Conservation (phyloP, 2,329 filamentous ascomycete species). For the Monosporascus sp. region DNA sequence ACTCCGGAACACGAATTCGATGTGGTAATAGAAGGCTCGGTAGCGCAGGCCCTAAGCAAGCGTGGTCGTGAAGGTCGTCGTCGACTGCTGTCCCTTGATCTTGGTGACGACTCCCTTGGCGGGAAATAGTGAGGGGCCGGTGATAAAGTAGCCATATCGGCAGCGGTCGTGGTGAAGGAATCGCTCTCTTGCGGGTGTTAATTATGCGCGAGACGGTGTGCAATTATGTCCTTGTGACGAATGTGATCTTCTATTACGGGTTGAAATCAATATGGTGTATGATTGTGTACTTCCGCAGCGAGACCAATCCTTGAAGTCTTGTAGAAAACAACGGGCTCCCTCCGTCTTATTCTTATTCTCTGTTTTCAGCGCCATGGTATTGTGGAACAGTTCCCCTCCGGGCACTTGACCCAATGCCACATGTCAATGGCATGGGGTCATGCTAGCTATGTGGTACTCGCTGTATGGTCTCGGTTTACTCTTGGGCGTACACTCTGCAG, state of each 20-base stretch:
- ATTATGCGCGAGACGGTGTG: background rate
- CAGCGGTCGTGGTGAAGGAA: constrained; percentile 1
- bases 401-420: constrained; percentile 2
- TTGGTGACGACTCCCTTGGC: constrained; percentile 37
- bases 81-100: constrained; percentile 27
- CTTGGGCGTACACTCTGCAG: background rate
- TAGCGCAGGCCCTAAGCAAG: constrained; percentile 49
- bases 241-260: too few relatives aligned
- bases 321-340: background rate
- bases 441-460: constrained; percentile 13
- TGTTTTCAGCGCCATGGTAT: background rate
- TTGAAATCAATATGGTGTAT: too few relatives aligned
- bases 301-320: background rate
- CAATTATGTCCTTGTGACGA: too few relatives aligned
- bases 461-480: constrained; percentile 12
- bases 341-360: background rate
- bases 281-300: too few relatives aligned
- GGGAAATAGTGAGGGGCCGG: constrained; percentile 30
- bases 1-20: constrained; percentile 49
- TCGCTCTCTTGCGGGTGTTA: background rate
- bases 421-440: constrained; percentile 12
- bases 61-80: constrained; percentile 38
- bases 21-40: constrained; percentile 53
- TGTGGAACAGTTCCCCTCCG: background rate
- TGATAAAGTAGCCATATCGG: constrained; percentile 31